Evolutionary conservation across 2,329 filamentous ascomycete species (phyloP), one percentile per base, ranked within the genome.

Genomic region (Aureobasidium pullulans): DNA sequence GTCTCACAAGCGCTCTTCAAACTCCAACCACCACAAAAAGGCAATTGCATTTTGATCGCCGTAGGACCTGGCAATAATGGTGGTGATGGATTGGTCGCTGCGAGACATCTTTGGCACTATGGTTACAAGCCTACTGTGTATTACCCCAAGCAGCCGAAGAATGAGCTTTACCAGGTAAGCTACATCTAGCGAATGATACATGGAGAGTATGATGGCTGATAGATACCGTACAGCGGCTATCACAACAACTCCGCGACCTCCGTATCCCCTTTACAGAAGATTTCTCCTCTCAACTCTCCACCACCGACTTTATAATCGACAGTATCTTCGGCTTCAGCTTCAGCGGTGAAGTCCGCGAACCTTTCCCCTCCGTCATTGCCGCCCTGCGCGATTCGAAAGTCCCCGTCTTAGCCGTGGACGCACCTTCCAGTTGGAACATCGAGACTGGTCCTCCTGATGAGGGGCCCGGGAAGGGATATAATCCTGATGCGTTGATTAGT

Each of bases 281-380:
- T 72, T 96, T 97, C 67, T 70, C 79, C 2, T 66, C 76, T 5
- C 86, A 89, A 5, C 71, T 96, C 6, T 74, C 78, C 47, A 79
- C 84, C 57, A 81, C 88, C 2, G 88, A 96, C 70, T 88, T 96
- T 65, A 76, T 99, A 57, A 79, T 99, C 61, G 94, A 99, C 73
- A 90, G 94, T 9, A 90, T 99, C 63, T 99, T 99, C 70, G 87
- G 90, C 7, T 99, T 99, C 77, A 94, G 88, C 62, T 99, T 99
- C 76, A 87, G 86, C 1, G 93, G 92, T 6, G 87, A 94, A 64
- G 87, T 99, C 57, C 86, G 94, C n/a, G 90, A 96, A 64, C 94
- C 94, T 1, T 99, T 97, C 69, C 86, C 87, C 0, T 80, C 80
- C 0, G 88, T 96, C 13, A 95, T 99, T 66, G 77, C 82, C 62